phyloP scores from a whole-genome alignment of 441 rosid species.

The Croton setiger region DNA sequence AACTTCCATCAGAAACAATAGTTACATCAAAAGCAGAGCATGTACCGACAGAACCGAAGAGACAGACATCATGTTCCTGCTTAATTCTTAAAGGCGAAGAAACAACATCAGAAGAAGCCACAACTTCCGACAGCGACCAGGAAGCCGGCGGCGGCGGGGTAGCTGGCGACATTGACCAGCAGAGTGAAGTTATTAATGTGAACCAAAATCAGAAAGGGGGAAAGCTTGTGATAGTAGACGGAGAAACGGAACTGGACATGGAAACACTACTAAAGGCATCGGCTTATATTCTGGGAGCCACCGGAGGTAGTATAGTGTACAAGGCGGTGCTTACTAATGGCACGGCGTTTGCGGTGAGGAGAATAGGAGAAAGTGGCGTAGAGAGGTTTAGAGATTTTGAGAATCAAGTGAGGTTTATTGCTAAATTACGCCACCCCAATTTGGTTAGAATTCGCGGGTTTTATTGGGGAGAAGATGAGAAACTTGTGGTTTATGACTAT shows the following conservation, averaged over 20 bases:
- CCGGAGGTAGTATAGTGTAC: constrained; percentile 58
- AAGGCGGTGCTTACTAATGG: constrained; percentile 75
- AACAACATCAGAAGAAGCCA: constrained; percentile 39
- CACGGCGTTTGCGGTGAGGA: constrained; percentile 59
- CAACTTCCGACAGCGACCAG: constrained; percentile 47
- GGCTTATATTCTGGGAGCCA: constrained; percentile 66
- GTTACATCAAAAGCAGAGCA: constrained; percentile 26
- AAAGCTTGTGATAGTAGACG: constrained; percentile 51
- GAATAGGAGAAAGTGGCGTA: constrained; percentile 65
- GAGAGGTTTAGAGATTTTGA: constrained; percentile 61
- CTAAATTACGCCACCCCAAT: constrained; percentile 69
- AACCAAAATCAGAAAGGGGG: constrained; percentile 24
- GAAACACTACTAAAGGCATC: constrained; percentile 78
- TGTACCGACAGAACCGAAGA: constrained; percentile 15
- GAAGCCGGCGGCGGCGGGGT: constrained; percentile 13
- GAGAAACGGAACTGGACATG: constrained; percentile 61
- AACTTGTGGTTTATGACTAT: constrained; percentile 75
- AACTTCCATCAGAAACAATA: constrained; percentile 22
- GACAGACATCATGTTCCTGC: constrained; percentile 51
- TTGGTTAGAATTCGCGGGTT: constrained; percentile 72
- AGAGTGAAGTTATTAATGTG: constrained; percentile 10
- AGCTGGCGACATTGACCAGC: background rate
- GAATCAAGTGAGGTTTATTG: constrained; percentile 45
- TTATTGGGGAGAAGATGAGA: constrained; percentile 74
- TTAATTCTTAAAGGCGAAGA: constrained; percentile 35